phyloP scores from a whole-genome alignment of 2,329 filamentous ascomycete genomes.

The Fusarium temperatum region DNA sequence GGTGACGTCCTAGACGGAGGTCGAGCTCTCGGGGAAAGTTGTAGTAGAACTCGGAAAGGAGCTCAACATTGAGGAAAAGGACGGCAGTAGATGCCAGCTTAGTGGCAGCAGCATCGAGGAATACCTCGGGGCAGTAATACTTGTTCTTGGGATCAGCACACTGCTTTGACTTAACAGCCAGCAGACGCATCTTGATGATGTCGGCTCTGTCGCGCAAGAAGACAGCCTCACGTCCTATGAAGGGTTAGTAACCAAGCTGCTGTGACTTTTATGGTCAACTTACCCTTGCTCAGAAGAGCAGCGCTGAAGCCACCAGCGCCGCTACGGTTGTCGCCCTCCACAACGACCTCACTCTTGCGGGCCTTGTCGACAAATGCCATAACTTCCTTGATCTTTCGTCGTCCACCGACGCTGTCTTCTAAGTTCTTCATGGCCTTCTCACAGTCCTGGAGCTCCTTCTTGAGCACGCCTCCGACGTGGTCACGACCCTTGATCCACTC shows the following conservation, averaged over 20 bases:
- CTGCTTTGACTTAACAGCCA: constrained; percentile 90
- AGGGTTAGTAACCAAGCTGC: constrained; percentile 37
- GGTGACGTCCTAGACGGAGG: constrained; percentile 80
- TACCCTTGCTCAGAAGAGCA: constrained; percentile 83
- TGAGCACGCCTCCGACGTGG: constrained; percentile 82
- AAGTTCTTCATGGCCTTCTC: constrained; percentile 80
- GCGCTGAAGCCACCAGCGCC: constrained; percentile 95
- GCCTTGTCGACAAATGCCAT: constrained; percentile 91
- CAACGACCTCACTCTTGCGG: constrained; percentile 81
- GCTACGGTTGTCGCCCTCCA: constrained; percentile 83
- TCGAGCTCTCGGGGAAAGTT: constrained; percentile 96
- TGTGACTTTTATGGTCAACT: constrained; percentile 31
- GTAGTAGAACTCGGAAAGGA: constrained; percentile 97
- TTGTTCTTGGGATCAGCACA: constrained; percentile 87
- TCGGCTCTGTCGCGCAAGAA: constrained; percentile 93
- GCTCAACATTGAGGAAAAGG: constrained; percentile 95
- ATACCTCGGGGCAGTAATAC: constrained; percentile 96
- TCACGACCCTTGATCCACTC: constrained; percentile 91
- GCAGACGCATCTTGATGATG: constrained; percentile 87
- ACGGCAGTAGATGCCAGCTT: constrained; percentile 96
- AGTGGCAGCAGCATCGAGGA: constrained; percentile 95
- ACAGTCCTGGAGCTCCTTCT: constrained; percentile 85
- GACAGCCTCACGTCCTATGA: constrained; percentile 83
- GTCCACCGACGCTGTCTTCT: constrained; percentile 81
- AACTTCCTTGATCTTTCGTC: constrained; percentile 87